Conservation (phyloP, 2,329 filamentous ascomycete species). For the Mycosphaerelloides madeirae region DNA sequence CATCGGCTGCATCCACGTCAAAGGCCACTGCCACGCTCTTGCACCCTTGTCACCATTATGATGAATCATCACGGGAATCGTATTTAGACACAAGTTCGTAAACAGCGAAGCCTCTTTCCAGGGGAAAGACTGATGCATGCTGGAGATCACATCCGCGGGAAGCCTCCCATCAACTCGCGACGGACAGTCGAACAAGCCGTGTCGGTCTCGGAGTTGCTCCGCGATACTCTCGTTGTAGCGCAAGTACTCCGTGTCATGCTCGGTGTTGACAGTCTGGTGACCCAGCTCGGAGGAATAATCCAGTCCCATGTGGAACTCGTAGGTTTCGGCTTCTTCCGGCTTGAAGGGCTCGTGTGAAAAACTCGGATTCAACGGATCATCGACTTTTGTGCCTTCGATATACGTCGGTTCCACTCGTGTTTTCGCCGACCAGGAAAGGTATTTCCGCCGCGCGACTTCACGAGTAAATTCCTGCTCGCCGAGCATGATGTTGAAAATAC, state of each 20-base stretch:
- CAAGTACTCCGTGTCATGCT: constrained; percentile 14
- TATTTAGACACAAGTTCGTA: constrained; percentile 24
- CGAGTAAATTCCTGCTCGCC: constrained; percentile 30
- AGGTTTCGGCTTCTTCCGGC: constrained; percentile 40
- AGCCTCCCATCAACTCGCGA: constrained; percentile 10
- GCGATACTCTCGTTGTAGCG: constrained; percentile 8
- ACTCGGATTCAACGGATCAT: constrained; percentile 16
- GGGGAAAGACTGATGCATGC: constrained; percentile 10
- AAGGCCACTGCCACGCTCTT: constrained; percentile 13
- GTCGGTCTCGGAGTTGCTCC: constrained; percentile 10
- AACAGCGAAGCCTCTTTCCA: constrained; percentile 21
- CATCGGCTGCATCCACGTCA: constrained; percentile 18
- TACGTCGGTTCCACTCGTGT: constrained; percentile 11
- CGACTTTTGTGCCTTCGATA: constrained; percentile 17
- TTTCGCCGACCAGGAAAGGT: constrained; percentile 11
- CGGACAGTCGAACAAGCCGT: constrained; percentile 9
- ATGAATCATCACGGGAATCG: constrained; percentile 26
- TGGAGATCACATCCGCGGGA: constrained; percentile 18
- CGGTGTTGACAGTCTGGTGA: constrained; percentile 22
- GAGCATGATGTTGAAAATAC: constrained; percentile 25
- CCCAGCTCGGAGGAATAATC: constrained; percentile 27
- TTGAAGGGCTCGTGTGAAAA: constrained; percentile 19
- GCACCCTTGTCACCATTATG: constrained; percentile 24
- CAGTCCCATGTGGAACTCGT: constrained; percentile 30
- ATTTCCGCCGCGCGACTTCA: constrained; percentile 23